Evolutionary conservation across 768 basidiomycete genomes (phyloP).

Genomic region (Amanita pseudoporphyria): DNA sequence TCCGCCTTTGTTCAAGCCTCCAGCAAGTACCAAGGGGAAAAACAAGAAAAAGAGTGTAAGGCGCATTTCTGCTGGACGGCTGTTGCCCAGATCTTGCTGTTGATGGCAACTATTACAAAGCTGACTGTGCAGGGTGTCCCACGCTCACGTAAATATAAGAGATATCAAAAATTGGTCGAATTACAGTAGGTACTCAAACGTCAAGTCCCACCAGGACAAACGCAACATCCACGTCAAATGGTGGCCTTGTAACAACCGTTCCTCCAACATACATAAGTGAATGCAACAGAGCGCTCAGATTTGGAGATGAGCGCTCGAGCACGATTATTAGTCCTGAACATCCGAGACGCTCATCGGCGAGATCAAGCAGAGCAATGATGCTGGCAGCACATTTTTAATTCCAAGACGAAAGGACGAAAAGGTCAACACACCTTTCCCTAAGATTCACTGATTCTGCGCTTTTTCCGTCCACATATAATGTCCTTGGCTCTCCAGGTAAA

Average conservation of each 20-base stretch:
- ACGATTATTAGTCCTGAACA: slow-evolving; percentile 75
- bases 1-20: slow-evolving; percentile 33
- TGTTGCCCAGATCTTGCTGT: neutral
- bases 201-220: slow-evolving; percentile 85
- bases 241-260: slow-evolving; percentile 72
- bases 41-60: slow-evolving; percentile 48
- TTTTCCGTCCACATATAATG: slow-evolving; percentile 80
- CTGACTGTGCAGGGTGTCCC: neutral
- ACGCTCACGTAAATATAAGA: slow-evolving; percentile 3
- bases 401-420: slow-evolving; percentile 6
- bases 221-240: slow-evolving; percentile 64
- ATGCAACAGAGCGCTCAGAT: slow-evolving; percentile 69
- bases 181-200: slow-evolving; percentile 34
- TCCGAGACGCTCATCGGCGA: slow-evolving; percentile 76
- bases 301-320: slow-evolving; percentile 63
- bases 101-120: too few species aligned
- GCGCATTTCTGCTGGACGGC: slow-evolving; percentile 15
- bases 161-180: neutral
- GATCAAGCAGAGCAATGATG: slow-evolving; percentile 78
- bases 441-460: slow-evolving; percentile 70
- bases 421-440: slow-evolving; percentile 59
- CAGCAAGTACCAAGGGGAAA: slow-evolving; percentile 32
- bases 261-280: slow-evolving; percentile 92
- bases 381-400: slow-evolving; percentile 24
- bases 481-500: slow-evolving; percentile 59